Conservation (phyloP, 768 basidiomycete genomes). For the Russula virescens region DNA sequence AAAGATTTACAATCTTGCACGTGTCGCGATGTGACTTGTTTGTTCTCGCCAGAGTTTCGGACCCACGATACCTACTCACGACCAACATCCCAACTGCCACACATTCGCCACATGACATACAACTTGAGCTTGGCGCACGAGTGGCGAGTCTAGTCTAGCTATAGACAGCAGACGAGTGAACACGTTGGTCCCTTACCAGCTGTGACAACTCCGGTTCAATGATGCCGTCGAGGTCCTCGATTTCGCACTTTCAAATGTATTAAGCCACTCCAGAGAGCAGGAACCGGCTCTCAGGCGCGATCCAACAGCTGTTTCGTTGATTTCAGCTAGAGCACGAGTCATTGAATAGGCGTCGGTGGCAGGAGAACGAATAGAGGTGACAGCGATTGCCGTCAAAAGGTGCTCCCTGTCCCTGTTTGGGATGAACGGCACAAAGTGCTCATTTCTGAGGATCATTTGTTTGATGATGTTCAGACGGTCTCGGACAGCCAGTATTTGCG, state of each 20-base stretch:
- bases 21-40: too few species aligned
- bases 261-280: constrained; percentile 91
- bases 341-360: constrained; percentile 1
- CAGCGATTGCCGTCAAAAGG: constrained; percentile 69
- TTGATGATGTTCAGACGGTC: constrained; percentile 87
- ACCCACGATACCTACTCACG: too few species aligned
- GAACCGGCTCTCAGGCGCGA: constrained; percentile 85
- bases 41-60: too few species aligned
- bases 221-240: constrained; percentile 90
- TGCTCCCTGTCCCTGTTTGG: constrained; percentile 83
- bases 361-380: neutral
- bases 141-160: too few species aligned
- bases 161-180: neutral
- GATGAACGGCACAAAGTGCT: constrained; percentile 94
- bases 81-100: too few species aligned
- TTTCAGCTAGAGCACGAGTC: constrained; percentile 52
- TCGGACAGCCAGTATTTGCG: constrained; percentile 70
- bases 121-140: too few species aligned
- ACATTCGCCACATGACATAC: too few species aligned
- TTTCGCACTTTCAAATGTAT: constrained; percentile 84
- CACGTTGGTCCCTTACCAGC: constrained; percentile 49
- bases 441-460: constrained; percentile 90
- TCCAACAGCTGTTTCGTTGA: constrained; percentile 96
- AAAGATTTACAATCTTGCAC: too few species aligned
- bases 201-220: constrained; percentile 87